phyloP scores from a whole-genome alignment of 805 yeast species.

The Hanseniaspora jakobsenii region DNA sequence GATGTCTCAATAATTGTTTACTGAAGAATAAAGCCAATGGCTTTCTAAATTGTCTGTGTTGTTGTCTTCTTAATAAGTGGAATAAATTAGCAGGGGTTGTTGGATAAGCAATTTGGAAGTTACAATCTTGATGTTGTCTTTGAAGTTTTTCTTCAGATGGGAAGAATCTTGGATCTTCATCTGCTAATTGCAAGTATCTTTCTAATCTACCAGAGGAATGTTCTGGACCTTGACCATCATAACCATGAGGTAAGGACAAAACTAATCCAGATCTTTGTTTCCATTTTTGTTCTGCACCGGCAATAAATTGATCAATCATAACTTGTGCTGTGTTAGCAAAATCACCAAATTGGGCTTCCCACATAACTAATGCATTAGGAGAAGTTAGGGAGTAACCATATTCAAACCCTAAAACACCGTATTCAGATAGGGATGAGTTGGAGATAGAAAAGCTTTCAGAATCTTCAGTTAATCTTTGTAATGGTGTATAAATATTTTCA shows the following conservation, averaged over 20 bases:
- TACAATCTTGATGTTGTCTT: constrained; percentile 97
- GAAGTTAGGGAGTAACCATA: constrained; percentile 96
- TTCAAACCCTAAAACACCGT: constrained; percentile 98
- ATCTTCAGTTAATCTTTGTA: constrained; percentile 61
- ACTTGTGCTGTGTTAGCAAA: constrained; percentile 99
- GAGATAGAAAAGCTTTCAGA: constrained; percentile 82
- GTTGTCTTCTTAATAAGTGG: constrained; percentile 96
- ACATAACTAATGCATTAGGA: constrained; percentile 91
- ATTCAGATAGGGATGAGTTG: constrained; percentile 93
- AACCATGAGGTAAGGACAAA: constrained; percentile 94
- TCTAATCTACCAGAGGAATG: constrained; percentile 97
- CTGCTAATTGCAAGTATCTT: constrained; percentile 88
- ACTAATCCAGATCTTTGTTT: constrained; percentile 96
- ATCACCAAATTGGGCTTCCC: constrained; percentile 99
- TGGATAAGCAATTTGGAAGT: constrained; percentile 96
- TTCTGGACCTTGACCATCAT: constrained; percentile 99
- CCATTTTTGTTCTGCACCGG: constrained; percentile 98
- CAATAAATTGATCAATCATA: constrained; percentile 87
- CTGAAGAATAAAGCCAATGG: constrained; percentile 83
- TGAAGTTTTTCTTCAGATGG: constrained; percentile 79
- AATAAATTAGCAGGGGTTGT: constrained; percentile 93
- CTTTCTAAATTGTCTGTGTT: constrained; percentile 97
- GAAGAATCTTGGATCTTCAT: constrained; percentile 91
- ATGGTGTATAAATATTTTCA: constrained; percentile 74
- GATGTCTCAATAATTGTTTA: constrained; percentile 88